Evolutionary conservation across 305 asterid species (phyloP).

Genomic region (Rubia peregrina): DNA sequence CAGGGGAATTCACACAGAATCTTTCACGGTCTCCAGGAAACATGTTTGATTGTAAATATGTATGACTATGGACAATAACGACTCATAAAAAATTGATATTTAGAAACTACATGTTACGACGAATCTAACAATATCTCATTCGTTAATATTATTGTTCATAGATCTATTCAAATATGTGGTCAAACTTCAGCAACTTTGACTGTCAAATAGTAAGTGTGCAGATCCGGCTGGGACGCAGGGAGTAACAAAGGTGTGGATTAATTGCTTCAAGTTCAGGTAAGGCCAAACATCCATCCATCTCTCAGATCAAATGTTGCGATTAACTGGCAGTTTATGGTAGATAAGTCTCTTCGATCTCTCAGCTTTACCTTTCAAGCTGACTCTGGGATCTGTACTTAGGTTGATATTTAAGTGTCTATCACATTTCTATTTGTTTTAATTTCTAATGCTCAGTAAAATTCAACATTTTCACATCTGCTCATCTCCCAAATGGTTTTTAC

Average conservation of each 20-base stretch:
- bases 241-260: neutral
- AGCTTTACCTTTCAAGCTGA: neutral
- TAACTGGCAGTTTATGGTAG: neutral
- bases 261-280: neutral
- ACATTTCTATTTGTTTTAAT: neutral
- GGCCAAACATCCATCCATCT: neutral
- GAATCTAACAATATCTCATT: no score
- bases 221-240: no score
- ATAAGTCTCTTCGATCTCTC: slow-evolving; percentile 3
- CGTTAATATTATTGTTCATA: no score
- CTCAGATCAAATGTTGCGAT: neutral
- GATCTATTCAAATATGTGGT: no score
- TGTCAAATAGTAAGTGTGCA: no score
- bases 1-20: no score
- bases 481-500: neutral
- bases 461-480: neutral
- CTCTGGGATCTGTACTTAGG: neutral
- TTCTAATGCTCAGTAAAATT: neutral
- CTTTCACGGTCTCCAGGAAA: no score
- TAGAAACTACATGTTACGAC: no score
- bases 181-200: no score
- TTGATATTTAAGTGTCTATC: neutral
- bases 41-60: no score
- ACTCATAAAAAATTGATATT: no score
- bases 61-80: no score